Evolutionary conservation across 2,329 filamentous ascomycete genomes (phyloP).

Genomic region (Ceratocystis harringtonii): DNA sequence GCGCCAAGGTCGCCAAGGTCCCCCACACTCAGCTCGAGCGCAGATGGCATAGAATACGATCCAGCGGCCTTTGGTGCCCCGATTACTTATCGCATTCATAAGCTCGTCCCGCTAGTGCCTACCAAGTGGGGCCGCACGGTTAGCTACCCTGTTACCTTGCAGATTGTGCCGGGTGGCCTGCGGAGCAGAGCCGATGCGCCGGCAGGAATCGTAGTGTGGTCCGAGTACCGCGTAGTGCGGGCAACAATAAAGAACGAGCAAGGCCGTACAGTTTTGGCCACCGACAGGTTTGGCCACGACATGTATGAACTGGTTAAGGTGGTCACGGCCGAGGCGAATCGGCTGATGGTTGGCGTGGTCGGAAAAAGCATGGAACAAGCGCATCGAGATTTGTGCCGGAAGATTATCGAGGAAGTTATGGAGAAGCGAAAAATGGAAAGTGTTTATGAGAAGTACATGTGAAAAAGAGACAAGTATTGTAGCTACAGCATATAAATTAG

Average conservation of each 20-base stretch:
- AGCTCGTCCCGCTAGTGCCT: constrained; percentile 27
- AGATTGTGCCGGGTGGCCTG: constrained; percentile 28
- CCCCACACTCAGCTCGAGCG: constrained; percentile 22
- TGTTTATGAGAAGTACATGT: background rate
- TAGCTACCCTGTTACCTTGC: constrained; percentile 30
- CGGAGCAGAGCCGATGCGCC: constrained; percentile 31
- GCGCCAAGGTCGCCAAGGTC: constrained; percentile 20
- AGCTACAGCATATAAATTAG: background rate
- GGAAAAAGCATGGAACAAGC: constrained; percentile 22
- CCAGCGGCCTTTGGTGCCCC: constrained; percentile 17
- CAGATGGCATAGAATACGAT: background rate
- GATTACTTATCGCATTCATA: constrained; percentile 24
- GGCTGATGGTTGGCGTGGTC: constrained; percentile 26
- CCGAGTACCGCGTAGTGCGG: constrained; percentile 21
- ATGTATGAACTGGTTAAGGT: constrained; percentile 26
- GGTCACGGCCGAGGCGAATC: constrained; percentile 24
- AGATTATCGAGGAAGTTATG: constrained; percentile 23
- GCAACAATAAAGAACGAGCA: background rate
- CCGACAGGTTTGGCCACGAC: constrained; percentile 19
- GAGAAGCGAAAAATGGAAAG: constrained; percentile 17
- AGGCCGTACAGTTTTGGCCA: background rate
- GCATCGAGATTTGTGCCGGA: constrained; percentile 23
- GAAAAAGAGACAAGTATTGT: background rate
- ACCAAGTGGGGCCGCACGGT: constrained; percentile 29
- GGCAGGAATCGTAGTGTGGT: constrained; percentile 31